These are phyloP conservation scores for Nosema muscidifuracis DNA, from an alignment of 371 early-diverging fungal genomes.

Conservation along the genomic window DNA sequence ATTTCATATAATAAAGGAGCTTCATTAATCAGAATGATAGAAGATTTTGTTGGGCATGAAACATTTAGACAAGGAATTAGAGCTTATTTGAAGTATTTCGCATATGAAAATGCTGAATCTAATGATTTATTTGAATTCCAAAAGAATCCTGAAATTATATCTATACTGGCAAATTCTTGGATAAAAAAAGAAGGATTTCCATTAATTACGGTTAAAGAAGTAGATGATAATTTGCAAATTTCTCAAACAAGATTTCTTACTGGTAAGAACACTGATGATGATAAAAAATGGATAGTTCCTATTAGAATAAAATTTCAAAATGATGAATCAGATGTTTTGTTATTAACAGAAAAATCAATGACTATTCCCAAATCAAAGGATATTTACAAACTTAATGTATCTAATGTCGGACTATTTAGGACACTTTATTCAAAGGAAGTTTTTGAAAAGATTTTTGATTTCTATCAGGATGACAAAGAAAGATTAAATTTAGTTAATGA, in stretches of 20 bases:
- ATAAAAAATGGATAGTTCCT: slow-evolving; percentile 36
- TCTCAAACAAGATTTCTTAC: slow-evolving; percentile 69
- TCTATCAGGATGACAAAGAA: slow-evolving; percentile 2
- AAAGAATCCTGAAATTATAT: slow-evolving; percentile 68
- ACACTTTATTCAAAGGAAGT: slow-evolving; percentile 65
- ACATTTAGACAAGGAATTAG: slow-evolving; percentile 67
- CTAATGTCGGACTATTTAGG: slow-evolving; percentile 67
- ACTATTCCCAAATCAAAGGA: neutral
- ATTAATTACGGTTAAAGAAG: slow-evolving; percentile 41
- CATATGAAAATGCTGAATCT: slow-evolving; percentile 69
- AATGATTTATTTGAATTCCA: neutral
- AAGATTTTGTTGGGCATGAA: slow-evolving; percentile 69
- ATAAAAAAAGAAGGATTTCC: slow-evolving; percentile 72
- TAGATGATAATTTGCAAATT: slow-evolving; percentile 61
- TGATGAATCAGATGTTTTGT: slow-evolving; percentile 64
- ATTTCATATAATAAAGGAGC: slow-evolving; percentile 80
- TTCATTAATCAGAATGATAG: slow-evolving; percentile 78
- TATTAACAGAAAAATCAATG: slow-evolving; percentile 13
- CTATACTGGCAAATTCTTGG: slow-evolving; percentile 75
- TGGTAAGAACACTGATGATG: slow-evolving; percentile 68
- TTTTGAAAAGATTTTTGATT: slow-evolving; percentile 23
- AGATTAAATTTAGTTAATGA: slow-evolving; percentile 31
- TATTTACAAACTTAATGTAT: slow-evolving; percentile 67
- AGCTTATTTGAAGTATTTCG: slow-evolving; percentile 70
- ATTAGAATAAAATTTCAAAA: slow-evolving; percentile 69